phyloP scores from a whole-genome alignment of 2,329 filamentous ascomycete species.

The Hypoxylon sp. region DNA sequence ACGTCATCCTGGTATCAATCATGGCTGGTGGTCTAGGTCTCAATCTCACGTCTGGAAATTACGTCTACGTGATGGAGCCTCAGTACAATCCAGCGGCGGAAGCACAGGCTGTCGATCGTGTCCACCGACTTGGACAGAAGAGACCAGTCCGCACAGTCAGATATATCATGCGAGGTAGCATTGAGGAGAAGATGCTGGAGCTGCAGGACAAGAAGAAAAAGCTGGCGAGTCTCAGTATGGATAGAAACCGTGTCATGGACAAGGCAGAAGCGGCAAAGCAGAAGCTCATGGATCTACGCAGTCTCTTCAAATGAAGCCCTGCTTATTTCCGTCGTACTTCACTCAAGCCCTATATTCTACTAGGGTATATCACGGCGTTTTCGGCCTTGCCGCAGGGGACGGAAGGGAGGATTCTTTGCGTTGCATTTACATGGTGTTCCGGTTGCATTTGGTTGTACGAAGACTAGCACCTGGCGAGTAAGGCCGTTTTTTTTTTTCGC shows the following conservation, averaged over 20 bases:
- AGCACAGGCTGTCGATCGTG: slow-evolving; percentile 92
- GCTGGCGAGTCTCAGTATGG: slow-evolving; percentile 89
- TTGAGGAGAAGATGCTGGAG: slow-evolving; percentile 93
- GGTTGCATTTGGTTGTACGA: slow-evolving; percentile 17
- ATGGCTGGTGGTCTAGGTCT: slow-evolving; percentile 92
- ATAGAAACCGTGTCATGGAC: slow-evolving; percentile 63
- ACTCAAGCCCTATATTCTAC: not conserved
- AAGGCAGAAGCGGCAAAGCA: slow-evolving; percentile 75
- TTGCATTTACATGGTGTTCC: slow-evolving; percentile 41
- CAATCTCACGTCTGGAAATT: slow-evolving; percentile 88
- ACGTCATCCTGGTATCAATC: slow-evolving; percentile 91
- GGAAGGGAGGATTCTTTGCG: slow-evolving; percentile 3
- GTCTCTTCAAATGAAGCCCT: slow-evolving; percentile 66
- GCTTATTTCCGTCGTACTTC: slow-evolving; percentile 4
- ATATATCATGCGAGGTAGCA: slow-evolving; percentile 90
- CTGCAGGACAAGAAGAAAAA: slow-evolving; percentile 94
- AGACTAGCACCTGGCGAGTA: slow-evolving; percentile 19
- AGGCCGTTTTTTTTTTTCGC: slow-evolving; percentile 10
- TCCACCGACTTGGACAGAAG: slow-evolving; percentile 91
- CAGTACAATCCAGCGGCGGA: slow-evolving; percentile 97
- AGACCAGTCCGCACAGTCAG: slow-evolving; percentile 88
- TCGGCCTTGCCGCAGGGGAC: slow-evolving; percentile 6
- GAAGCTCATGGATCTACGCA: slow-evolving; percentile 71
- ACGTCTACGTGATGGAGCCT: slow-evolving; percentile 97
- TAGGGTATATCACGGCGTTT: slow-evolving; percentile 15